Percentiles rank a stretch among this genome's conserved stretches.
Evolutionary conservation across 1,284 basidiomycete genomes (phyloP).

Genomic region (Inonotus obliquus): DNA sequence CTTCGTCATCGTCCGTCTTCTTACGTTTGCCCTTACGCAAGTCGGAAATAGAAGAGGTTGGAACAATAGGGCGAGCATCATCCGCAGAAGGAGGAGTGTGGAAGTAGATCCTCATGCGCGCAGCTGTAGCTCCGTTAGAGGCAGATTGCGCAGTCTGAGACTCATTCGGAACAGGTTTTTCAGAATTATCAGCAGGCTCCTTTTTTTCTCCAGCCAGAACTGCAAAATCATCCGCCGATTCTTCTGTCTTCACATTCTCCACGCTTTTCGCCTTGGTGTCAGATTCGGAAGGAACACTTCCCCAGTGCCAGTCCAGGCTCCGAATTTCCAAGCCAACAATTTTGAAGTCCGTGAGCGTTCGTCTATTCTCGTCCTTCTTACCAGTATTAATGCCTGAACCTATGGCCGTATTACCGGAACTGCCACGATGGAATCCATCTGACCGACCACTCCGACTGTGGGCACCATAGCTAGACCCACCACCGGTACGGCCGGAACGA

Average conservation of each 20-base stretch:
- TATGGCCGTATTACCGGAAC: conserved; percentile 10
- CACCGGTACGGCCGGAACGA: conserved; percentile 34
- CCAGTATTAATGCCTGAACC: conserved; percentile 33
- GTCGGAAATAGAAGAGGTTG: conserved; percentile 48
- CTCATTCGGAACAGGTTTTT: not conserved
- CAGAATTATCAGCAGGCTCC: not conserved
- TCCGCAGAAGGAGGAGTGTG: conserved; percentile 78
- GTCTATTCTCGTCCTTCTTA: conserved; percentile 77
- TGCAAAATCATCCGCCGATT: not conserved
- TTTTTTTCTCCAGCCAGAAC: not conserved
- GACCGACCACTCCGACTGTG: conserved; percentile 43
- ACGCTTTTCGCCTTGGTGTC: conserved; percentile 18
- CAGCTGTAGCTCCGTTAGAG: conserved; percentile 45
- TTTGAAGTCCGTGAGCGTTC: conserved; percentile 94
- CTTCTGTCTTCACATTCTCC: conserved; percentile 1
- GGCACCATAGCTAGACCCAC: conserved; percentile 22
- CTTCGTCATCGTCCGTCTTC: conserved; percentile 79
- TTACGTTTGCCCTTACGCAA: conserved; percentile 76
- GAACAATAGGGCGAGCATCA: conserved; percentile 66
- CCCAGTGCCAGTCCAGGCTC: conserved; percentile 73
- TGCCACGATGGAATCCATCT: conserved; percentile 35
- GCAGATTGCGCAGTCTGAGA: not conserved
- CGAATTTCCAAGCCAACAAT: conserved; percentile 84
- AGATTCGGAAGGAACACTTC: conserved; percentile 35
- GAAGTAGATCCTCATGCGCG: conserved; percentile 82